A percentile compares a stretch with the other conserved stretches of the same genome.
These are phyloP conservation scores for Diaporthe sp. DNA, from an alignment of 2,329 filamentous ascomycete species.

Conservation along the genomic window DNA sequence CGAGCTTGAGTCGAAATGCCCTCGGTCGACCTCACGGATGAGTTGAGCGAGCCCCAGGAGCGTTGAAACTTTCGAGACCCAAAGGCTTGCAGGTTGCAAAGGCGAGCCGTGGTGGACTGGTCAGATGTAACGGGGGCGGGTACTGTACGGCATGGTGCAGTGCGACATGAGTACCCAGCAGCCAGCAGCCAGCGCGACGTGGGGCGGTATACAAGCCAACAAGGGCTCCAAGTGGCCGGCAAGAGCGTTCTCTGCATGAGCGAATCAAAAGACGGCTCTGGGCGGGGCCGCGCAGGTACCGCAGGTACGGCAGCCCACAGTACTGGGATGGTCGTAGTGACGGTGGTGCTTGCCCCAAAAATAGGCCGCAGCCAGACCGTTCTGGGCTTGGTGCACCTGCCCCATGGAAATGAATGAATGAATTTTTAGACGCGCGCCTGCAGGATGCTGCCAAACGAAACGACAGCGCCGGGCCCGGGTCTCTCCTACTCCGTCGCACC, in stretches of 20 bases:
- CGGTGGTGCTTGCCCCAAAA: slow-evolving; percentile 12
- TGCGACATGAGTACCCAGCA: background rate
- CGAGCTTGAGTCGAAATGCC: background rate
- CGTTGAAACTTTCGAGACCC: background rate
- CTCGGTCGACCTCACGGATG: background rate
- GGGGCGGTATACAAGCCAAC: too few relatives aligned
- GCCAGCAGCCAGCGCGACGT: too few relatives aligned
- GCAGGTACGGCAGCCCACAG: background rate
- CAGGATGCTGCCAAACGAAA: slow-evolving; percentile 27
- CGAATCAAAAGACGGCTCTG: slow-evolving; percentile 16
- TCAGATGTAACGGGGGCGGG: background rate
- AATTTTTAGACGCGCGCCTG: slow-evolving; percentile 42
- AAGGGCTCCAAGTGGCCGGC: too few relatives aligned
- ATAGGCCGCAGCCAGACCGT: slow-evolving; percentile 23
- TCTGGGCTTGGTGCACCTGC: slow-evolving; percentile 2
- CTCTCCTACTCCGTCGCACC: slow-evolving; percentile 11
- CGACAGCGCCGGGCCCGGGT: slow-evolving; percentile 16
- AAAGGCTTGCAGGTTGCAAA: background rate
- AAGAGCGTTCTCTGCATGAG: background rate
- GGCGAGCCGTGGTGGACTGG: background rate
- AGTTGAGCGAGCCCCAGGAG: background rate
- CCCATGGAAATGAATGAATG: background rate
- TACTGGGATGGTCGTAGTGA: background rate
- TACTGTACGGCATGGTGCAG: background rate
- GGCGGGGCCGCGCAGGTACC: background rate